Base-by-base conservation (phyloP, 2,329 filamentous ascomycete genomes). In the Aspergillus brasiliensis region DNA sequence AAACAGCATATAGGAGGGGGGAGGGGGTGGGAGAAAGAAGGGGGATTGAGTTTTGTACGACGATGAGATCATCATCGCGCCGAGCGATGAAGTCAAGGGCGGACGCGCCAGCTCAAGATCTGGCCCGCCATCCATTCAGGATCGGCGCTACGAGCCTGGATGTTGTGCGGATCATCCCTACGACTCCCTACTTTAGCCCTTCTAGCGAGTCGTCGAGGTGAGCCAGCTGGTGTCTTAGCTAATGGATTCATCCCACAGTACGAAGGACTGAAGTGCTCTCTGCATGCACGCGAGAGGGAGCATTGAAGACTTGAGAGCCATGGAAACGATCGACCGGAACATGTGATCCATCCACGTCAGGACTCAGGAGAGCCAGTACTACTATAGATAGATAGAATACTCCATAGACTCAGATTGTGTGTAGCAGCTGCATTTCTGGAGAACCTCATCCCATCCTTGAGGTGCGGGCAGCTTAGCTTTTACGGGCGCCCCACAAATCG, bases 341-440 rank as follows among this genome's bases (percentile, higher is more conserved):
- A 49, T 49, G 46, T 49, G 46, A 49, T 49, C 7, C 46, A 49
- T 49, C 46, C 23, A 28, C 46, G 25, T 49, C 46, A 49, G 46
- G 46, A 23, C n/a, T n/a, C n/a, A n/a, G n/a, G n/a, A n/a, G n/a
- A n/a, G n/a, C n/a, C n/a, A n/a, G n/a, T 31, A 10, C 28, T 31
- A 31, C 28, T 31, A 34, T 34, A 34, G 11, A 34, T 34, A 34
- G 31, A 13, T 34, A 34, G 31, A 13, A 25, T 6, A n/a, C n/a
- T n/a, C n/a, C n/a, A n/a, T 25, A 25, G 25, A 6, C 25, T 25
- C 25, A 4, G 25, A 6, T 6, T 25, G 25, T 25, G 25, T 25
- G 25, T 25, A 25, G 3, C 25, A 25, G 25, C 4, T 25, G 25
- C 25, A 25, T 4, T 25, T 25, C 25, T 25, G 25, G 25, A 25